Percentiles rank a stretch among this genome's conserved stretches.
Conservation (phyloP, 2,329 filamentous ascomycete species). For the Hymenotorrendiella dingleyae region DNA sequence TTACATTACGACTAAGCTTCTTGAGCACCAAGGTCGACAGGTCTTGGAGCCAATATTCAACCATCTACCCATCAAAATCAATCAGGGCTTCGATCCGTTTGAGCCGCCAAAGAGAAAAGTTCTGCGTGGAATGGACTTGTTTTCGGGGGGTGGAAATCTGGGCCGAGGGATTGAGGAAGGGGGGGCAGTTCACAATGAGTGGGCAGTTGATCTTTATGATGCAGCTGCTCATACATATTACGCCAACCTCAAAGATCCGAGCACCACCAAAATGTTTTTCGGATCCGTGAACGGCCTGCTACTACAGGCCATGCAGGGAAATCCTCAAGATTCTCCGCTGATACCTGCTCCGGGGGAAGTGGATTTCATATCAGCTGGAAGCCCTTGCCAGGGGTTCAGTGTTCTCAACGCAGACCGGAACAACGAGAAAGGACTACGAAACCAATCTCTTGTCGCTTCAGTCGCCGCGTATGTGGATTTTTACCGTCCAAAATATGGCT, state of each 20-base stretch:
- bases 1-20: slow-evolving; percentile 46
- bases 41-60: slow-evolving; percentile 33
- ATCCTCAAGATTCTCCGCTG: slow-evolving; percentile 31
- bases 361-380: slow-evolving; percentile 65
- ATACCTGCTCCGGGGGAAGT: slow-evolving; percentile 58
- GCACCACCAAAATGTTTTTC: slow-evolving; percentile 48
- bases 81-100: slow-evolving; percentile 50
- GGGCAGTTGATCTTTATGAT: slow-evolving; percentile 60
- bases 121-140: slow-evolving; percentile 63
- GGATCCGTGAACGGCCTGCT: slow-evolving; percentile 71
- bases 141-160: slow-evolving; percentile 73
- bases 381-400: slow-evolving; percentile 74
- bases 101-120: slow-evolving; percentile 27
- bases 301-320: slow-evolving; percentile 45
- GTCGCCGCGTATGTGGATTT: slow-evolving; percentile 70
- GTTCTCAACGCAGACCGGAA: slow-evolving; percentile 51
- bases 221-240: slow-evolving; percentile 66
- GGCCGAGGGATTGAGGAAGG: slow-evolving; percentile 71
- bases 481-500: slow-evolving; percentile 66
- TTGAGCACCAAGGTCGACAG: slow-evolving; percentile 16
- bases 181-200: slow-evolving; percentile 57
- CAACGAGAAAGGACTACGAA: slow-evolving; percentile 52
- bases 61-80: slow-evolving; percentile 34
- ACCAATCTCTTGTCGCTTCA: slow-evolving; percentile 72
- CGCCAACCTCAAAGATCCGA: slow-evolving; percentile 50